A percentile compares a stretch with the other conserved stretches of the same genome.
phyloP scores from a whole-genome alignment of 1,139 yeast species.

The Suzukiozyma palmioleophila region DNA sequence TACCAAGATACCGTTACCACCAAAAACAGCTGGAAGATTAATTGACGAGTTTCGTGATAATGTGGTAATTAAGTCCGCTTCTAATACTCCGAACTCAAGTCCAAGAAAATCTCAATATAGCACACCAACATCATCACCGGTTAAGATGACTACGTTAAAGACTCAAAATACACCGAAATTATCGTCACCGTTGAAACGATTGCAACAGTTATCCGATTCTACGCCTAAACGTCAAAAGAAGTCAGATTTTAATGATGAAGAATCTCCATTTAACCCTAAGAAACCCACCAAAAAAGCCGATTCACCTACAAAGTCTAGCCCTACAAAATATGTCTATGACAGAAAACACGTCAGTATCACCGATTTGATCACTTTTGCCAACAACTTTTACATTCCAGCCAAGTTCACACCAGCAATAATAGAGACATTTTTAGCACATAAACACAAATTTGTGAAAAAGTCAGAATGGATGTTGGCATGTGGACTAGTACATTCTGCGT shows the following conservation, averaged over 20 bases:
- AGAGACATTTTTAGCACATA: conserved; percentile 46
- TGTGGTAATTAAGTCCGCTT: conserved; percentile 27
- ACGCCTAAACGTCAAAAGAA: conserved; percentile 4
- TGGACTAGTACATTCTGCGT: conserved; percentile 60
- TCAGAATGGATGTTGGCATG: conserved; percentile 68
- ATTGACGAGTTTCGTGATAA: conserved; percentile 42
- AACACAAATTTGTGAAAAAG: conserved; percentile 46
- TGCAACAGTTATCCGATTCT: conserved; percentile 19
- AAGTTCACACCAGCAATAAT: conserved; percentile 47
- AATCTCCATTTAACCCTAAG: conserved; percentile 33
- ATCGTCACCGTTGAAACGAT: conserved; percentile 27
- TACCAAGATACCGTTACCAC: conserved; percentile 56
- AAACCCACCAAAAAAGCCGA: conserved; percentile 4
- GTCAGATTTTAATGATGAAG: conserved; percentile 15
- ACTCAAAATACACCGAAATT: neutral
- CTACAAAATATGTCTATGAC: conserved; percentile 19
- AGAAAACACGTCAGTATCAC: conserved; percentile 34
- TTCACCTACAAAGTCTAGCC: conserved; percentile 11
- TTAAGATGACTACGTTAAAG: conserved; percentile 7
- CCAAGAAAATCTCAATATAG: conserved; percentile 9
- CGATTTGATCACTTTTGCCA: conserved; percentile 56
- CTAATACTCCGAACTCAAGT: conserved; percentile 26
- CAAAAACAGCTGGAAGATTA: conserved; percentile 35
- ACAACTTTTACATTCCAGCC: conserved; percentile 57
- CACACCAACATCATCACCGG: conserved; percentile 7